Evolutionary conservation across 2,329 filamentous ascomycete genomes (phyloP).

Genomic region (Alternaria burnsii): DNA sequence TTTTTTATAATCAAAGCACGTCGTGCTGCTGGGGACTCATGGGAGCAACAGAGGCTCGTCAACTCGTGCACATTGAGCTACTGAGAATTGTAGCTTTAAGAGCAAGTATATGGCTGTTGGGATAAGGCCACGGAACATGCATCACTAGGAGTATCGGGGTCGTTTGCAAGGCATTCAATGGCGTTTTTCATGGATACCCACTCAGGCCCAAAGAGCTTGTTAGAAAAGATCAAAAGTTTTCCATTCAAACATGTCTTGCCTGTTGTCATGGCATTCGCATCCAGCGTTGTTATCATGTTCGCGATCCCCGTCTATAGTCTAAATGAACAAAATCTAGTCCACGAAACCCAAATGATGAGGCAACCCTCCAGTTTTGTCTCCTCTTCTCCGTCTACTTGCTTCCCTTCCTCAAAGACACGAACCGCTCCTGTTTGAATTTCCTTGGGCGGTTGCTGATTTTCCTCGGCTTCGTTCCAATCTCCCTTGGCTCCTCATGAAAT

Average conservation of each 20-base stretch:
- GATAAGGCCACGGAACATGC: accelerated
- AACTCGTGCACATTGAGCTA: no score
- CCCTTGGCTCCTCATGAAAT: neutral
- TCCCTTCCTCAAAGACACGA: neutral
- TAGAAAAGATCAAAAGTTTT: neutral
- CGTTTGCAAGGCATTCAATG: accelerated
- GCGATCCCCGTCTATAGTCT: no score
- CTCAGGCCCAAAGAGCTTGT: neutral
- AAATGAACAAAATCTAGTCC: no score
- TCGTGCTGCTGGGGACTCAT: no score
- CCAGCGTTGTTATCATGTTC: neutral
- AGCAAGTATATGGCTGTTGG: no score
- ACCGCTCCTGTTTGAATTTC: neutral
- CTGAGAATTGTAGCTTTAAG: no score
- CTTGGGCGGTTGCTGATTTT: neutral
- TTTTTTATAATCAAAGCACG: no score
- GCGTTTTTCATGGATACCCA: constrained; percentile 1
- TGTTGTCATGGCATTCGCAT: neutral
- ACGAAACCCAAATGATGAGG: no score
- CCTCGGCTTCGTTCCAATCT: neutral
- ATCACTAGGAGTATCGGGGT: neutral
- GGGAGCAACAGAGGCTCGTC: no score
- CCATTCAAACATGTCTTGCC: neutral
- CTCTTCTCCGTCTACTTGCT: neutral
- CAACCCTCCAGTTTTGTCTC: neutral